These are phyloP conservation scores for Raffaelea albimanens DNA, from an alignment of 2,329 filamentous ascomycete genomes.

Conservation along the genomic window DNA sequence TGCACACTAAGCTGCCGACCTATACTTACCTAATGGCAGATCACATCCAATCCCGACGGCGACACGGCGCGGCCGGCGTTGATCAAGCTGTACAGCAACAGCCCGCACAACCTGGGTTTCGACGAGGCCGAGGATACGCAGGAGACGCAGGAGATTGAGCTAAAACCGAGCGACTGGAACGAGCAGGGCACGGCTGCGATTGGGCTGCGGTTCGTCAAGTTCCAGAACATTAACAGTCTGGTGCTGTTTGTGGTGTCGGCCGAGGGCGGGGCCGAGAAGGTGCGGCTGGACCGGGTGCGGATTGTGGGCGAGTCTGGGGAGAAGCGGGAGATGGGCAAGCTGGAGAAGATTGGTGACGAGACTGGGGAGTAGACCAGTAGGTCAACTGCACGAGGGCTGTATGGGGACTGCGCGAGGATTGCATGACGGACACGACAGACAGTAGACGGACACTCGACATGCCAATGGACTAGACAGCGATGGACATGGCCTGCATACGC, in stretches of 20 bases:
- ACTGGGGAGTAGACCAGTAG: conserved; percentile 37
- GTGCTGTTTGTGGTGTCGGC: conserved; percentile 85
- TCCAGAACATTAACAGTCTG: conserved; percentile 83
- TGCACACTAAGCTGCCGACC: not conserved
- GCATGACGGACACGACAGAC: too few relatives aligned
- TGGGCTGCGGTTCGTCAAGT: conserved; percentile 84
- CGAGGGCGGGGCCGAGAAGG: conserved; percentile 73
- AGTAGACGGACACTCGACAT: too few relatives aligned
- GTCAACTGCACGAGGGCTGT: too few relatives aligned
- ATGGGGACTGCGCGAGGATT: too few relatives aligned
- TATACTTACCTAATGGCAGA: conserved; percentile 42
- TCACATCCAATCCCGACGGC: conserved; percentile 73
- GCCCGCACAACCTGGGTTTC: conserved; percentile 83
- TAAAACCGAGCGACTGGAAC: conserved; percentile 74
- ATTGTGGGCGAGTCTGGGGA: conserved; percentile 84
- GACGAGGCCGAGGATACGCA: conserved; percentile 84
- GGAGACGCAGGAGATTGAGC: conserved; percentile 68
- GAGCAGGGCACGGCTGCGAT: conserved; percentile 63
- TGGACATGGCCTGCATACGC: too few relatives aligned
- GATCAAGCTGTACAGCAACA: conserved; percentile 80
- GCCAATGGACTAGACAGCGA: too few relatives aligned
- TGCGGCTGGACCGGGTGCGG: conserved; percentile 68
- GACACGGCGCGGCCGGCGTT: conserved; percentile 71
- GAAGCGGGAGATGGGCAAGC: conserved; percentile 86
- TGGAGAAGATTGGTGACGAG: conserved; percentile 88